Base-by-base conservation (phyloP, 2,329 filamentous ascomycete genomes). In the Aspergillus sp. region DNA sequence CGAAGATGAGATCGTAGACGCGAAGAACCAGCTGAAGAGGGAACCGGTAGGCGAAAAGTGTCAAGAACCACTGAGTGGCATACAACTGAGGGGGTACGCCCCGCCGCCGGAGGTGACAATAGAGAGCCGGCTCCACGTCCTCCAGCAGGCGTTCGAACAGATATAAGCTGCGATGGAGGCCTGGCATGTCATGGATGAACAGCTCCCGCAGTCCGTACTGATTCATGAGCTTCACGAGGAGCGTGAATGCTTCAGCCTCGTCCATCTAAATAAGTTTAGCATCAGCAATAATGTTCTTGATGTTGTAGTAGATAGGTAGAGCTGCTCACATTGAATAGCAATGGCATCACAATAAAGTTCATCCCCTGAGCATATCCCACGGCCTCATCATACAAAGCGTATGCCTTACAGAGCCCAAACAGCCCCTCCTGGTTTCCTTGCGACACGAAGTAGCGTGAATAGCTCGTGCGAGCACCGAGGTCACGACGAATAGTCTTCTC, bases 341-440 rank as follows among this genome's bases (percentile, higher is more conserved):
- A 77, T 23, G 96, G 95, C 92, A 98, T 98, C 52, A 92, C 90
- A 61, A 99, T 86, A 71, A 99, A 99, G 73, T 98, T 99, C 90
- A 99, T 97, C 72, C 95, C 95, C 76, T 99, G 95, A 0, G 96
- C 94, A 75, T 99, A 99, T 32, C 95, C 94, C 38, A 99, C 95
- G 7, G 84, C 90, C 71, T 96, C 92, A 71, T 99, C 95, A 68
- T 93, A 98, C 30, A 99, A 82, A 13, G 95, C 95, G 77, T 99
- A 99, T 1, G 95, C 93, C 77, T 98, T 99, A 81, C 95, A 99
- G 38, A 99, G 87, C 39, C 93, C 93, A 76, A 96, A 98, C 8
- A 99, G 84, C 8, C 91, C 91, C 70, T 98, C 95, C 75, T 98
- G 95, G 47, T 96, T 86, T 36, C 92, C 93, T 63, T 93, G 90